These are phyloP conservation scores for Penicillium sumatraense DNA, from an alignment of 2,329 filamentous ascomycete genomes.

Conservation along the genomic window DNA sequence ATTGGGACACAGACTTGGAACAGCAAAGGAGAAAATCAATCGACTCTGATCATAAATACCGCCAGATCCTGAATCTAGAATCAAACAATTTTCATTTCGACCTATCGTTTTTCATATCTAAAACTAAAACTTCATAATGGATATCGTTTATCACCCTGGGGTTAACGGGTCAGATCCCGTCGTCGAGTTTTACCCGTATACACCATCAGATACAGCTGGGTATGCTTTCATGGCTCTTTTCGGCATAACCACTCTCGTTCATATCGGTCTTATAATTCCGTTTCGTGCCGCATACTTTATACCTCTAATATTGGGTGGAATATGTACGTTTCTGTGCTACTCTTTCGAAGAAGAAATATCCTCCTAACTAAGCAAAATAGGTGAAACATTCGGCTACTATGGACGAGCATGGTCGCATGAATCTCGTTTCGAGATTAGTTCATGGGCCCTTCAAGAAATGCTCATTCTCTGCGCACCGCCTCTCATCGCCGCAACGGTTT, in stretches of 20 bases:
- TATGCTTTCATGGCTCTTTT: constrained; percentile 44
- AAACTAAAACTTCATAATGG: constrained; percentile 27
- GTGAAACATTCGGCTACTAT: constrained; percentile 43
- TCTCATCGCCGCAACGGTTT: constrained; percentile 42
- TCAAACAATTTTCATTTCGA: background rate
- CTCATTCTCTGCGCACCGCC: constrained; percentile 47
- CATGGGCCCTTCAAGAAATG: constrained; percentile 45
- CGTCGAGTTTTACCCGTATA: constrained; percentile 45
- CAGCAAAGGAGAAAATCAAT: background rate
- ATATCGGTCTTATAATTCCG: constrained; percentile 37
- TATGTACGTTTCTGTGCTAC: constrained; percentile 34
- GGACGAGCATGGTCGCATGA: constrained; percentile 41
- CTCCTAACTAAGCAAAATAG: constrained; percentile 17
- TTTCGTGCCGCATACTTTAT: constrained; percentile 43
- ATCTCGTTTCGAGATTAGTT: constrained; percentile 23
- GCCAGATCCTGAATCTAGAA: background rate
- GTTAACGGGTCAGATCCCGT: constrained; percentile 35
- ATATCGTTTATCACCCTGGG: constrained; percentile 36
- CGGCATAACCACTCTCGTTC: constrained; percentile 33
- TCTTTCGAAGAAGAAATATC: background rate
- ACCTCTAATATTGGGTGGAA: constrained; percentile 41
- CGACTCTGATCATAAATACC: constrained; percentile 3
- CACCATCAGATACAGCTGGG: constrained; percentile 38
- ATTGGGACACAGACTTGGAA: constrained; percentile 15
- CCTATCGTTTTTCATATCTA: background rate